Evolutionary conservation across 2,329 filamentous ascomycete genomes (phyloP), one percentile per base, ranked within the genome.

Genomic region (Gnomoniopsis smithogilvyi): DNA sequence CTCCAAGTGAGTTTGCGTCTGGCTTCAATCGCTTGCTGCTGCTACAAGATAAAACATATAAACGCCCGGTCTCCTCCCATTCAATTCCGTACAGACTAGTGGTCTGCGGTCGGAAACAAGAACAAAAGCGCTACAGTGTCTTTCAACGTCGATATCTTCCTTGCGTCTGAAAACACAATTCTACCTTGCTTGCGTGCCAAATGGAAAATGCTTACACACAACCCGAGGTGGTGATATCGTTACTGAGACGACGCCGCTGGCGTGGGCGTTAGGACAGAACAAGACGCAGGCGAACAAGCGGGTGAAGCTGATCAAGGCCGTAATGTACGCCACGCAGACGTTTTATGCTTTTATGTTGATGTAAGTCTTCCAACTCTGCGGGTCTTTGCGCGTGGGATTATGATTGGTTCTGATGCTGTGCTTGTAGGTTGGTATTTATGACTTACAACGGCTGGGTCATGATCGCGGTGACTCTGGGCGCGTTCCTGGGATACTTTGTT

Each of bases 321-420:
- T 83, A 34, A 77, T 99, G 58, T 99, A 99, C 78, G 94, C 88
- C 21, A 75, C 95, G 54, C 95, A 99, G 79, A 96, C 95, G 66
- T 98, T 98, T 74, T 99, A 99, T 74, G 96, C 93, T 50, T 98
- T 99, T 70, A 98, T 99, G 82, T 93, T 99, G 72, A 99, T 99
- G 95, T 97, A 73, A 87, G 94, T 87, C 60, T 22, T 33, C 4
- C 15, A 30, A 10, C 33, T 34, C 22, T 36, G 43, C 17, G 14
- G 17, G 1, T n/a, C 11, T 38, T 36, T 51, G 6, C 19, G 19
- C 10, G 8, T 30, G 6, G n/a, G 4, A 19, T 24, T 14, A 12
- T 24, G 11, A 19, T 10, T 50, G 47, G 14, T 49, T 41, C 30
- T 3, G 21, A 54, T 64, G 49, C 64, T 3, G 4, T 12, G 7